Evolutionary conservation across 176 grass and related monocot species (phyloP), one percentile per base, ranked within the genome.

Genomic region (Rhipidocladum racemiflorum): DNA sequence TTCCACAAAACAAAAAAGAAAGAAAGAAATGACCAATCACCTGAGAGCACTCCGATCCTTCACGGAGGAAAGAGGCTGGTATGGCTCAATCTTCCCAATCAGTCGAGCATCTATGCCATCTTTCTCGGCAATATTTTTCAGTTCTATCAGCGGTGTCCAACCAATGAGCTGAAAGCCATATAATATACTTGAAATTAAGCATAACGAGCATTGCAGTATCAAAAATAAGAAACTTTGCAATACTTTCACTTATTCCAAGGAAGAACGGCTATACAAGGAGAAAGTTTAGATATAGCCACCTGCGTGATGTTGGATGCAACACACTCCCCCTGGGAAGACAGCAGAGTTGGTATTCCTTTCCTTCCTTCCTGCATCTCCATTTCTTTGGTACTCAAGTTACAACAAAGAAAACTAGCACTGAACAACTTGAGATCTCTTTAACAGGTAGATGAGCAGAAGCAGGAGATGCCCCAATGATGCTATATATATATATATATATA

Each of bases 41-140:
- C 92, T 88, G 77, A 97, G 86, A 83, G 90, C 88, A 68, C 95
- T 85, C 38, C 92, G 81, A 70, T 97, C 90, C 70, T 97, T 97
- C 5, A 92, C 86, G 71, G 95, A 97, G 72, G 68, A 92, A 89
- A 94, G 86, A 35, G 90, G 92, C 9, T 94, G 90, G 86, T 97
- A 97, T 0, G 85, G 72, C 74, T 97, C 95, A 43, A 97, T 83
- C 78, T 94, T 97, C 10, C 83, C 92, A 81, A 97, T 70, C 53
- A 97, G 72, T 30, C 92, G 84, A 44, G 56, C 83, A 50, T 87
- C 57, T 76, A 97, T 61, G 75, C 84, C 86, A 59, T 92, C 92
- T 62, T 94, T 97, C 30, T 72, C 69, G 20, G 73, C 57, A 70
- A 97, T 89, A 59, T 77, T 83, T 55, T 89, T 97, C 81, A 97